Conservation (phyloP, 2,329 filamentous ascomycete species). For the Fusarium euwallaceae region DNA sequence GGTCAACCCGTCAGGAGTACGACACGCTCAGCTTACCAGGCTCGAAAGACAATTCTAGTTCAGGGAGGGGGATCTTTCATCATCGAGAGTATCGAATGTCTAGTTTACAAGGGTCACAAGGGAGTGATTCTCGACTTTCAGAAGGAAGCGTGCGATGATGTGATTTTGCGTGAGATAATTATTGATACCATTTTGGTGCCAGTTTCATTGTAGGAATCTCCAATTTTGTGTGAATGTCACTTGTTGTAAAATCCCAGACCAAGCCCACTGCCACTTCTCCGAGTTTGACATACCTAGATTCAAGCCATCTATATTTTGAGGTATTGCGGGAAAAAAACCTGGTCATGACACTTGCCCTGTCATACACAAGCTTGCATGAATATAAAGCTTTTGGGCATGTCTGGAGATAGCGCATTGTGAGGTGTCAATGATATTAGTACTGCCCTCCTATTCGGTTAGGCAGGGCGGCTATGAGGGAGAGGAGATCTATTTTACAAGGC, state of each 20-base stretch:
- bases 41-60: slow-evolving; percentile 28
- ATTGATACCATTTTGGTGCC: slow-evolving; percentile 7
- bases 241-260: not conserved
- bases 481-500: not conserved
- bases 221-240: not conserved
- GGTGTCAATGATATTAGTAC: not conserved
- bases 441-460: not conserved
- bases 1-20: slow-evolving; percentile 27
- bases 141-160: slow-evolving; percentile 29
- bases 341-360: too few relatives aligned
- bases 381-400: too few relatives aligned
- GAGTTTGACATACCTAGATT: too few relatives aligned
- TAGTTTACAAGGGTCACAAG: slow-evolving; percentile 20
- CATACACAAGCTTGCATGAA: too few relatives aligned
- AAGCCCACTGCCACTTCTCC: not conserved
- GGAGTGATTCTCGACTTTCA: slow-evolving; percentile 25
- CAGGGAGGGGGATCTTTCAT: slow-evolving; percentile 13
- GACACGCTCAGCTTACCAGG: slow-evolving; percentile 38
- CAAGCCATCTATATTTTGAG: too few relatives aligned
- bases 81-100: slow-evolving; percentile 18
- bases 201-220: not conserved
- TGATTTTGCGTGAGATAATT: slow-evolving; percentile 1
- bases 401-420: not conserved
- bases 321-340: not conserved
- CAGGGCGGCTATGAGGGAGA: not conserved